Base-by-base conservation (phyloP, 108 stramenopile genomes). In the Parmales sp. region DNA sequence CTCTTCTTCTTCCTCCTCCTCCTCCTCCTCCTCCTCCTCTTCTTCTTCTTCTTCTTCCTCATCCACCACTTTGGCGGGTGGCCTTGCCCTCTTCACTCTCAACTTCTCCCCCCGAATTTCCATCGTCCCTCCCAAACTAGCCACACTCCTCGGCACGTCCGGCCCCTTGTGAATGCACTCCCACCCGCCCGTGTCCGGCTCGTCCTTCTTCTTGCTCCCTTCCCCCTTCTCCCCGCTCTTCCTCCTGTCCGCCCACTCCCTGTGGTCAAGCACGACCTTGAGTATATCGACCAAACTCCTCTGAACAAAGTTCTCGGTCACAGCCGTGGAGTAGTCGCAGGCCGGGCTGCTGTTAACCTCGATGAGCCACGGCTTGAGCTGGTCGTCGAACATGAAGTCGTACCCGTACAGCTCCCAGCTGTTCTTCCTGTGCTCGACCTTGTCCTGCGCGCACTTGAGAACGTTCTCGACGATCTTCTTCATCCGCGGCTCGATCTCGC, bases 301-400 rank as follows among this genome's bases (percentile, higher is more conserved):
- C 54, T 78, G 69, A 43, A 82, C 83, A 31, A 76, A 80, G 13
- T 41, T 44, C 72, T 78, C 76, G 4, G 83, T 78, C 2, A 80
- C 77, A 20, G 75, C 43, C 38, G 83, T 83, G 63, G 74, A 75
- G 69, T 84, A 84, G 60, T 82, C 81, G 43, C 83, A 82, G 6
- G 83, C 81, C 2, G 85, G 85, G 70, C 78, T 81, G 45, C 78
- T 75, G 60, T 86, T 86, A 23, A 86, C 80, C 63, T 86, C 85
- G 39, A 86, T 86, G 29, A 86, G 69, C 83, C 83, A 83, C 1
- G 80, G 73, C 37, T 64, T 60, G 31, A 70, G 41, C 25, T 73
- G 34, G 25, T 74, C 74, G 67, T 86, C 82, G 29, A 86, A 39
- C 84, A 86, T 86, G 69, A 83, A 83, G 67, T 86, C 84, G 48